phyloP scores from a whole-genome alignment of 2,329 filamentous ascomycete species.

The Geosmithia morbida region DNA sequence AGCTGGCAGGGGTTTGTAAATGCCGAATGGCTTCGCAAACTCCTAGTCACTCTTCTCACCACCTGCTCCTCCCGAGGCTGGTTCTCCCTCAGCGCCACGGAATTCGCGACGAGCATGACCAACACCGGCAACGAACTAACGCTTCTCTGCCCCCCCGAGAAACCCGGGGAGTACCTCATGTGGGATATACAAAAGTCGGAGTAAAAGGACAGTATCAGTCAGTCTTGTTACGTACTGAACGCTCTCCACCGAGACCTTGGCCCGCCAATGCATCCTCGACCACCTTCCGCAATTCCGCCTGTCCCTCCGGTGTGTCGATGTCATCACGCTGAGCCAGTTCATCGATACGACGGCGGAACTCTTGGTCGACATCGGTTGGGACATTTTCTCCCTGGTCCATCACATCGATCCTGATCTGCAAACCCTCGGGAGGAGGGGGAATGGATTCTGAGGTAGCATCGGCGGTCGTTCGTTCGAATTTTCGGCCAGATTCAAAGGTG shows the following conservation, averaged over 20 bases:
- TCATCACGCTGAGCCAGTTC: conserved; percentile 73
- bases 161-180: conserved; percentile 38
- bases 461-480: conserved; percentile 14
- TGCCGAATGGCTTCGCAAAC: conserved; percentile 33
- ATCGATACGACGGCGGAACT: conserved; percentile 76
- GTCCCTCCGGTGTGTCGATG: conserved; percentile 67
- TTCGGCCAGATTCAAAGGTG: conserved; percentile 13
- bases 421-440: conserved; percentile 57
- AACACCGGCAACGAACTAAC: conserved; percentile 34
- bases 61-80: conserved; percentile 30
- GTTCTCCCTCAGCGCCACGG: conserved; percentile 39
- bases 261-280: conserved; percentile 68
- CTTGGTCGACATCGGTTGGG: conserved; percentile 56
- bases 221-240: conserved; percentile 49
- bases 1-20: conserved; percentile 47
- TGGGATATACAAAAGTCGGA: conserved; percentile 41
- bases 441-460: conserved; percentile 22
- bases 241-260: conserved; percentile 46
- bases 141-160: conserved; percentile 34
- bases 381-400: conserved; percentile 50
- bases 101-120: conserved; percentile 30
- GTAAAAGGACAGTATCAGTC: conserved; percentile 23
- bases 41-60: conserved; percentile 29
- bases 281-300: conserved; percentile 62
- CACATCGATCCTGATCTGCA: conserved; percentile 65